These are phyloP conservation scores for Alternaria viburni DNA, from an alignment of 2,329 filamentous ascomycete species.

Conservation along the genomic window DNA sequence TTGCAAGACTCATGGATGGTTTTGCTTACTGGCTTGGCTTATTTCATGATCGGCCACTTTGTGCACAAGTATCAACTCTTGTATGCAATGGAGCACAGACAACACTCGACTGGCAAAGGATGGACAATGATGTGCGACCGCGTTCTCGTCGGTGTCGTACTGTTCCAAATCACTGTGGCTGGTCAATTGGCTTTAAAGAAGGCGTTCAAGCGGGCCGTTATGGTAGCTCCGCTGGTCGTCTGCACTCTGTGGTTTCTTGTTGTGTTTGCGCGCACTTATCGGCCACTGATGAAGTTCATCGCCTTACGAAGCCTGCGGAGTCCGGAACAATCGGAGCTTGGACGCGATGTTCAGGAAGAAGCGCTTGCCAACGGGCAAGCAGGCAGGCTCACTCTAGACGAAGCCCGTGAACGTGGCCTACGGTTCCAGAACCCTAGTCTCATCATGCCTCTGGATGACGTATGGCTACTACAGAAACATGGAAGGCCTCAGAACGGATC, in stretches of 20 bases:
- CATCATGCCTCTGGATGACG: slow-evolving; percentile 70
- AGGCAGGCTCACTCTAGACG: slow-evolving; percentile 69
- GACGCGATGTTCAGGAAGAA: slow-evolving; percentile 54
- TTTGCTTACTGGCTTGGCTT: slow-evolving; percentile 80
- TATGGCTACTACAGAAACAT: slow-evolving; percentile 64
- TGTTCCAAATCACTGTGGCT: slow-evolving; percentile 91
- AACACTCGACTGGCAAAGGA: slow-evolving; percentile 88
- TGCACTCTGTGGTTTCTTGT: slow-evolving; percentile 89
- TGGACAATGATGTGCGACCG: slow-evolving; percentile 98
- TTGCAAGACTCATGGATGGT: slow-evolving; percentile 80
- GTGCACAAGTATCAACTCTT: slow-evolving; percentile 97
- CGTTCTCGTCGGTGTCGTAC: slow-evolving; percentile 80
- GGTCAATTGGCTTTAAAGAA: slow-evolving; percentile 79
- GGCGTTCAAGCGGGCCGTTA: slow-evolving; percentile 74
- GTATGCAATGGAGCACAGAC: slow-evolving; percentile 97
- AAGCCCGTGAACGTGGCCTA: slow-evolving; percentile 72
- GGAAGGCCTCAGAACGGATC: slow-evolving; percentile 31
- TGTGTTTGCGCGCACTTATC: slow-evolving; percentile 80
- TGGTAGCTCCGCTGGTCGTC: slow-evolving; percentile 77
- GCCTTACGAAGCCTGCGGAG: slow-evolving; percentile 83
- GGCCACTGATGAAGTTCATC: slow-evolving; percentile 90
- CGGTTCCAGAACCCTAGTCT: slow-evolving; percentile 80
- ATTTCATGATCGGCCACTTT: slow-evolving; percentile 83
- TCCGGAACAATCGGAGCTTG: slow-evolving; percentile 60
- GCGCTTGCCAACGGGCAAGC: slow-evolving; percentile 16